A percentile compares a stretch with the other conserved stretches of the same genome.
Conservation (phyloP, 495 filamentous ascomycete genomes). For the Tuber umbilicatum region DNA sequence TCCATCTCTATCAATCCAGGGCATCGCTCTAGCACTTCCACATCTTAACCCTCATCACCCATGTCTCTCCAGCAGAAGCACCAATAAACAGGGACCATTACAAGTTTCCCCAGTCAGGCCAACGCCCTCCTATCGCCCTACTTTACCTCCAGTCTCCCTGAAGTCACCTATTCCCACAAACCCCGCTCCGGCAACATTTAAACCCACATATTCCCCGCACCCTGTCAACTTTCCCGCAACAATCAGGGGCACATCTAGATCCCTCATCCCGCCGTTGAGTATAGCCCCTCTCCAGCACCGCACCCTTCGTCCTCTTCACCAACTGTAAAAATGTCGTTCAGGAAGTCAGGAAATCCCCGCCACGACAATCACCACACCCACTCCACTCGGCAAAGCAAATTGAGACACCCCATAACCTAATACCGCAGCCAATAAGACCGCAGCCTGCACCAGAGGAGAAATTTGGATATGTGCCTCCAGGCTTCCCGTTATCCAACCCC, state of each 20-base stretch:
- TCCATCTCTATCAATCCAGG: background rate
- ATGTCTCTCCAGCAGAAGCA: background rate
- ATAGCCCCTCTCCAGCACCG: background rate
- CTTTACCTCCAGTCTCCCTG: conserved; percentile 36
- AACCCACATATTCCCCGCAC: background rate
- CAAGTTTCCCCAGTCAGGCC: conserved; percentile 29
- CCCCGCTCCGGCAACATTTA: background rate
- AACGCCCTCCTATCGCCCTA: conserved; percentile 22
- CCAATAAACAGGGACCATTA: conserved; percentile 20
- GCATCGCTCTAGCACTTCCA: background rate
- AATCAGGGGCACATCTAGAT: background rate
- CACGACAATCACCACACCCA: background rate
- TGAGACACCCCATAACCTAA: background rate
- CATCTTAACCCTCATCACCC: background rate
- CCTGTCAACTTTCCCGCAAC: background rate
- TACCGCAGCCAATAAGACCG: background rate
- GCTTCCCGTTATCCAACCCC: background rate
- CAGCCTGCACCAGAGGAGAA: background rate
- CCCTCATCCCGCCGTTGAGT: background rate
- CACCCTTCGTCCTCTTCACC: background rate
- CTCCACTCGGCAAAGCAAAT: background rate
- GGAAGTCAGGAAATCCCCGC: background rate
- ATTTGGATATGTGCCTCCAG: background rate
- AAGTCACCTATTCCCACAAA: conserved; percentile 32
- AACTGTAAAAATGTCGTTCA: background rate